phyloP scores from a whole-genome alignment of 2,329 filamentous ascomycete genomes.

The Scopulariopsis brevicaulis region DNA sequence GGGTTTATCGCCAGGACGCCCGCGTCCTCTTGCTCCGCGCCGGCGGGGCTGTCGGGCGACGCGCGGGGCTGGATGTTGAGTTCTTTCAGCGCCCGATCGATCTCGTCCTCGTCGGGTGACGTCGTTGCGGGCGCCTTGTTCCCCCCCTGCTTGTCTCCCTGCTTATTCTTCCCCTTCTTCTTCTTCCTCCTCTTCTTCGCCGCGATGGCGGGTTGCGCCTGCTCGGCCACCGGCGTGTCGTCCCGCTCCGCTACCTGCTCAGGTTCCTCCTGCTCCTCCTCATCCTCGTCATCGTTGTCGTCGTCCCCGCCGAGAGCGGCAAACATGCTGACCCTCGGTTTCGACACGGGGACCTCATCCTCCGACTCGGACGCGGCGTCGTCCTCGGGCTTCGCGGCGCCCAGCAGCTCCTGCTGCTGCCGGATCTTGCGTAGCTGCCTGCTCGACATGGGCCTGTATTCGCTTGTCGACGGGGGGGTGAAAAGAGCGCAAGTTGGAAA shows the following conservation, averaged over 20 bases:
- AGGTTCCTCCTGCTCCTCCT: slow-evolving; percentile 16
- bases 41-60: background rate
- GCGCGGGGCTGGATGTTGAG: slow-evolving; percentile 22
- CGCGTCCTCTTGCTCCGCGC: slow-evolving; percentile 4
- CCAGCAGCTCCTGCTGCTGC: slow-evolving; percentile 33
- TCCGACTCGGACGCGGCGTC: slow-evolving; percentile 19
- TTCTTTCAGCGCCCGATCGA: slow-evolving; percentile 40
- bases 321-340: slow-evolving; percentile 34
- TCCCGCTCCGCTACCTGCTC: slow-evolving; percentile 9
- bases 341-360: slow-evolving; percentile 16
- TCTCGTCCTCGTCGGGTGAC: slow-evolving; percentile 36
- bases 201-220: slow-evolving; percentile 7
- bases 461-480: background rate
- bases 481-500: background rate
- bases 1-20: slow-evolving; percentile 36
- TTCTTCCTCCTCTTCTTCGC: slow-evolving; percentile 23
- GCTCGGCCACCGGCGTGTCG: slow-evolving; percentile 11
- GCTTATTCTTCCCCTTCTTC: slow-evolving; percentile 25
- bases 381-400: slow-evolving; percentile 13
- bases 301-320: slow-evolving; percentile 36
- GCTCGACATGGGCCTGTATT: slow-evolving; percentile 29
- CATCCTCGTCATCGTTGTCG: slow-evolving; percentile 25
- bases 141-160: slow-evolving; percentile 25
- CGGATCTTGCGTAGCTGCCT: slow-evolving; percentile 40
- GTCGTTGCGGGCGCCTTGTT: slow-evolving; percentile 17